These are phyloP conservation scores for Didymella exigua DNA, from an alignment of 2,329 filamentous ascomycete species.

Conservation along the genomic window DNA sequence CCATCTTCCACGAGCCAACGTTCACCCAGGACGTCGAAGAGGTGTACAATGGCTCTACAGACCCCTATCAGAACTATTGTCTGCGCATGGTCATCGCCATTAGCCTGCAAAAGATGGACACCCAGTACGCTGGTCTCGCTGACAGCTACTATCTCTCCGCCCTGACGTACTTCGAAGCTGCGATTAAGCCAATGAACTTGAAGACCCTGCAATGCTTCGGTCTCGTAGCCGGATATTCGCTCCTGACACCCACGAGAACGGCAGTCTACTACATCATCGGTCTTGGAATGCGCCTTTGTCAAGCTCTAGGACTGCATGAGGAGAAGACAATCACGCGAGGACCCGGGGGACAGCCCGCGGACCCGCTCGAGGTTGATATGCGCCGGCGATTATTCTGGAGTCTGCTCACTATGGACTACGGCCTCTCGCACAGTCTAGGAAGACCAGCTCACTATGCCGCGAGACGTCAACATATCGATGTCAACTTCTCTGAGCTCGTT, in stretches of 20 bases:
- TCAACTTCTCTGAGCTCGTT: constrained; percentile 80
- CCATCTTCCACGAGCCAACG: constrained; percentile 81
- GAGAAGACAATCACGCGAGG: constrained; percentile 81
- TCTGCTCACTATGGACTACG: constrained; percentile 85
- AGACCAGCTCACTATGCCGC: constrained; percentile 85
- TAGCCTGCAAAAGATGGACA: constrained; percentile 88
- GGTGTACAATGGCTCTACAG: constrained; percentile 75
- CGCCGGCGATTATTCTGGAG: constrained; percentile 87
- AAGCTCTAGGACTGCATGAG: constrained; percentile 84
- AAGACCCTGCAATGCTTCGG: constrained; percentile 88
- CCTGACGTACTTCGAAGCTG: constrained; percentile 79
- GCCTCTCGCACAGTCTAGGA: constrained; percentile 84
- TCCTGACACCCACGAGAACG: constrained; percentile 88
- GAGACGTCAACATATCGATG: constrained; percentile 79
- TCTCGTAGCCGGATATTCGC: constrained; percentile 87
- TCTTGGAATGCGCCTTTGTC: constrained; percentile 82
- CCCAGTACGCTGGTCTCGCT: constrained; percentile 87
- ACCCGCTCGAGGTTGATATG: constrained; percentile 85
- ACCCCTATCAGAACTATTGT: constrained; percentile 86
- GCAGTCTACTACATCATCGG: constrained; percentile 94
- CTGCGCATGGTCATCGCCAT: constrained; percentile 92
- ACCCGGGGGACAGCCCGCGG: constrained; percentile 63
- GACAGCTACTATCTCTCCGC: constrained; percentile 95
- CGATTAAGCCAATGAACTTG: constrained; percentile 86
- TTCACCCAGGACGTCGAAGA: constrained; percentile 78